phyloP scores from a whole-genome alignment of 2,329 filamentous ascomycete genomes.

The Colletotrichum sp. region DNA sequence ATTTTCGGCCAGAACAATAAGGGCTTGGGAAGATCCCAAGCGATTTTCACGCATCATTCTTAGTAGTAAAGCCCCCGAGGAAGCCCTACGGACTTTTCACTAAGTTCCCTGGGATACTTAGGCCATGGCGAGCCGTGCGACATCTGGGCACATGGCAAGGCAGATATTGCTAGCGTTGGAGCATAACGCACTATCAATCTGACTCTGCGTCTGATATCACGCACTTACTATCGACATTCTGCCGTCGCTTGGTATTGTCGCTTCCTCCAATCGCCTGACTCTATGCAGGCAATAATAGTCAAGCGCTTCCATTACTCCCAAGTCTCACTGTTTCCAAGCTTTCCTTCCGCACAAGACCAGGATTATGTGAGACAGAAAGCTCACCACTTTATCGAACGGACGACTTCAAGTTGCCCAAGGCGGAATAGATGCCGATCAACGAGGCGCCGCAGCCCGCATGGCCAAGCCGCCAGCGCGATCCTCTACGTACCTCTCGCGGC shows the following conservation, averaged over 20 bases:
- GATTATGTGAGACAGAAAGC: background rate
- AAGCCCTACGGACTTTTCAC: background rate
- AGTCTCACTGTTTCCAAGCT: background rate
- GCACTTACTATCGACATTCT: background rate
- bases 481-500: background rate
- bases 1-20: accelerated
- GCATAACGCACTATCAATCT: accelerated
- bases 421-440: constrained; percentile 10
- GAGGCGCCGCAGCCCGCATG: background rate
- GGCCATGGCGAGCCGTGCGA: background rate
- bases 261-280: background rate
- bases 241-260: background rate
- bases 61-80: background rate
- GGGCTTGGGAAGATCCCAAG: accelerated
- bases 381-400: background rate
- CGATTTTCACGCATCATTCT: accelerated
- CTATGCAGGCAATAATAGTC: background rate
- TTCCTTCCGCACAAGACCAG: background rate
- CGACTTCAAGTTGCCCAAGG: background rate
- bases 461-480: background rate
- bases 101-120: accelerated
- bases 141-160: background rate
- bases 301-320: background rate
- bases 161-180: background rate
- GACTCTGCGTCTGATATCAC: background rate